Base-by-base conservation (phyloP, 306 rosid genomes). In the Macrotyloma uniflorum region DNA sequence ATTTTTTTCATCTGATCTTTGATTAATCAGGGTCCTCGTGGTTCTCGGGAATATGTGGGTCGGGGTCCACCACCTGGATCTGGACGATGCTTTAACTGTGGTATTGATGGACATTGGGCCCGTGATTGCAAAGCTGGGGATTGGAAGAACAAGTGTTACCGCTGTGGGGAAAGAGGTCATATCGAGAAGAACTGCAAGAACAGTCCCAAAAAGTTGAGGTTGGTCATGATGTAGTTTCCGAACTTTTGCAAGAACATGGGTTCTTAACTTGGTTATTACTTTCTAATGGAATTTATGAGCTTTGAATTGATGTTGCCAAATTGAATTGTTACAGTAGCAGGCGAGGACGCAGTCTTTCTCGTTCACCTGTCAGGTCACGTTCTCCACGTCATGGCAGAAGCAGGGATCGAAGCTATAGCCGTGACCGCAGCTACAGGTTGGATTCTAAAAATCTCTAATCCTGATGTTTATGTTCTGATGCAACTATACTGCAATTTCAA, bases 61-160 rank as follows among this genome's bases (percentile, higher is more conserved):
- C 83, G 94, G 72, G 94, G 94, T 32, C 94, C 97, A 19, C 86
- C 97, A 42, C 94, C 97, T 80, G 97, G 97, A 57, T 85, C 97
- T 70, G 97, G 97, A 7, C 94, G 97, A 57, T 91, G 97, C 85
- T 91, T 91, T 79, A 90, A 91, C 73, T 91, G 97, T 32, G 97
- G 97, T 61, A 71, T 91, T 74, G 97, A 91, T 80, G 97, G 97
- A 10, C 97, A 91, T 19, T 91, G 97, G 97, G 94, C 94, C 32
- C 86, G 93, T 35, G 97, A 91, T 80, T 91, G 97, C 87, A 90
- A 90, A 67, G 93, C 97, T 67, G 97, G 97, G 24, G 93, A 88
- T 66, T 88, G 96, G 96, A 90, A 90, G 84, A 90, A 90, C 72
- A 90, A 87, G 62, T 90, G 96, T 66, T 90, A 88, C 78, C 91